Conservation (phyloP, 192 early-diverging fungal species). For the Mortierella claussenii region DNA sequence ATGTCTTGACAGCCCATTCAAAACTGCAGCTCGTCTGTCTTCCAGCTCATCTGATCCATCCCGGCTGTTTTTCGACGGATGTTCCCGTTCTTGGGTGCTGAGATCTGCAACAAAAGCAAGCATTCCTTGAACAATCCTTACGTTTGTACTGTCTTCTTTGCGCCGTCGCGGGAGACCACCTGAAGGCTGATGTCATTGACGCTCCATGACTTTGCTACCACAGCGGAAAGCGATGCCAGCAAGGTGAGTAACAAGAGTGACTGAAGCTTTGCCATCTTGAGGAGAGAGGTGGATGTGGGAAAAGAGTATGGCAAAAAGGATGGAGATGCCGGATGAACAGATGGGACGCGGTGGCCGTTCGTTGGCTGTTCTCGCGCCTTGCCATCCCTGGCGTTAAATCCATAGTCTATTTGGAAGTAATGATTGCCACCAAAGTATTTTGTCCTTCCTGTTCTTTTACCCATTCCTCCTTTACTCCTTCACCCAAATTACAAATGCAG, state of each 20-base stretch:
- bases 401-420: too few relatives aligned
- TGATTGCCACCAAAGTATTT: too few relatives aligned
- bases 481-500: constrained; percentile 14
- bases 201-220: constrained; percentile 39
- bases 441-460: not conserved
- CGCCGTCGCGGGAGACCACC: constrained; percentile 21
- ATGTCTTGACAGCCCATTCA: too few relatives aligned
- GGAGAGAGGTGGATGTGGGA: not conserved
- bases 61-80: too few relatives aligned
- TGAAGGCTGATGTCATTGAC: constrained; percentile 37
- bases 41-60: too few relatives aligned
- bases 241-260: constrained; percentile 30
- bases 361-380: not conserved
- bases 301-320: not conserved
- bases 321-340: not conserved
- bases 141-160: constrained; percentile 39
- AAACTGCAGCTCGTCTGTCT: too few relatives aligned
- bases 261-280: constrained; percentile 41
- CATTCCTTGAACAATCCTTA: too few relatives aligned
- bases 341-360: not conserved
- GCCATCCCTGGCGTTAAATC: too few relatives aligned
- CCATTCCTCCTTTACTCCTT: not conserved
- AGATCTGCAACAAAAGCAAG: too few relatives aligned
- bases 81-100: too few relatives aligned
- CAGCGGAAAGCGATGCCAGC: constrained; percentile 38